phyloP scores from a whole-genome alignment of 2,329 filamentous ascomycete species.

The Colletotrichum paranaense region DNA sequence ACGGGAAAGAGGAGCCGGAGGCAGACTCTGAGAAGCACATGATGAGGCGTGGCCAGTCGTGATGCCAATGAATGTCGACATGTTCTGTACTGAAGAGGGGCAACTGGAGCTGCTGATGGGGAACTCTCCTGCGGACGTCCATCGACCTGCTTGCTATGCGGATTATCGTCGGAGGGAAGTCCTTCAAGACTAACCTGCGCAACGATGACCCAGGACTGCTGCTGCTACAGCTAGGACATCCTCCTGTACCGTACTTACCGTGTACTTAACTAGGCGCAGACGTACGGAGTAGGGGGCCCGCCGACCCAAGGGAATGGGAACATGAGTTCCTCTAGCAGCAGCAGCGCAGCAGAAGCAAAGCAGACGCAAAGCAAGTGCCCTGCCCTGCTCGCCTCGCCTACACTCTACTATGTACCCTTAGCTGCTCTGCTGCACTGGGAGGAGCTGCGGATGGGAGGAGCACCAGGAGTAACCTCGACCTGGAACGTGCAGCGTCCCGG shows the following conservation, averaged over 20 bases:
- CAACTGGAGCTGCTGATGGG: conserved; percentile 1
- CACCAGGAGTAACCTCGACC: neutral
- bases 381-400: neutral
- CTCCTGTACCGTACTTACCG: neutral
- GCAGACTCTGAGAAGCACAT: neutral
- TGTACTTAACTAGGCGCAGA: neutral
- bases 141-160: neutral
- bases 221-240: neutral
- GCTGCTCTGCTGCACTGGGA: neutral
- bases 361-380: neutral
- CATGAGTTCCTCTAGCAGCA: conserved; percentile 11
- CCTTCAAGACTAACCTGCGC: neutral
- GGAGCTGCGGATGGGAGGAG: neutral
- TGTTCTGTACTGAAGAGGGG: neutral
- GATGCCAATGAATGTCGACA: neutral
- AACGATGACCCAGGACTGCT: neutral
- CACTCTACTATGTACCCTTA: neutral
- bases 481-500: conserved; percentile 6
- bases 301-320: conserved; percentile 14
- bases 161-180: neutral
- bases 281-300: neutral
- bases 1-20: neutral
- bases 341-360: neutral
- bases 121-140: neutral
- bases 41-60: neutral